These are phyloP conservation scores for Trypanosoma congolense DNA, from an alignment of 208 protist genomes.

Conservation along the genomic window DNA sequence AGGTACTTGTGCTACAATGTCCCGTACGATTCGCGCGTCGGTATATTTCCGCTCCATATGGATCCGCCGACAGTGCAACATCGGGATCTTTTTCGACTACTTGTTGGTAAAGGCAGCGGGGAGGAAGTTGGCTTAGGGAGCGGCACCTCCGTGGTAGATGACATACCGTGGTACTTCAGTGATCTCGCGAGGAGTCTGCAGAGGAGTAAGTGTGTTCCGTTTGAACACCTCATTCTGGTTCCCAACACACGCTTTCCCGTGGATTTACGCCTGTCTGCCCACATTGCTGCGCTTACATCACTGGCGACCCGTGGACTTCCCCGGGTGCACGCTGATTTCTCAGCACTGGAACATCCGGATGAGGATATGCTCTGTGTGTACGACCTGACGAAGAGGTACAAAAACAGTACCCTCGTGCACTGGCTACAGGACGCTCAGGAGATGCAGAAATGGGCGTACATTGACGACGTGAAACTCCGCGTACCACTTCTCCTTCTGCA, in stretches of 20 bases:
- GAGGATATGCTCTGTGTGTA: constrained; percentile 79
- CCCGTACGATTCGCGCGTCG: constrained; percentile 47
- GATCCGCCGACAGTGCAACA: constrained; percentile 85
- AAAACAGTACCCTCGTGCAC: constrained; percentile 76
- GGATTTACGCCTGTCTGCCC: constrained; percentile 63
- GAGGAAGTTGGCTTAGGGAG: background rate
- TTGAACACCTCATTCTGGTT: constrained; percentile 84
- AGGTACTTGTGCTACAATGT: constrained; percentile 29
- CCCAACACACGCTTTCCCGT: constrained; percentile 85
- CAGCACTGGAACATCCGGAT: constrained; percentile 82
- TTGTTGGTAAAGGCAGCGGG: constrained; percentile 38
- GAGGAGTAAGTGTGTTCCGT: constrained; percentile 63
- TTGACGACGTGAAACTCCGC: constrained; percentile 49
- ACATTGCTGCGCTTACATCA: constrained; percentile 77
- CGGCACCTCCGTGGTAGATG: background rate
- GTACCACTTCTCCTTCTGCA: constrained; percentile 78
- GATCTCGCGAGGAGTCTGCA: constrained; percentile 57
- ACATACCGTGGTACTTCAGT: constrained; percentile 57
- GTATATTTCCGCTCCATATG: constrained; percentile 82
- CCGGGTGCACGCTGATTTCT: constrained; percentile 83
- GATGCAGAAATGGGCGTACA: constrained; percentile 81
- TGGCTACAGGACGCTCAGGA: constrained; percentile 87
- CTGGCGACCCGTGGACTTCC: constrained; percentile 67
- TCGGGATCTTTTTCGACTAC: constrained; percentile 72
- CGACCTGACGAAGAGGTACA: constrained; percentile 68